A percentile compares a stretch with the other conserved stretches of the same genome.
Evolutionary conservation across 192 early-diverging fungal genomes (phyloP).

Genomic region (Entrophospora sp.): DNA sequence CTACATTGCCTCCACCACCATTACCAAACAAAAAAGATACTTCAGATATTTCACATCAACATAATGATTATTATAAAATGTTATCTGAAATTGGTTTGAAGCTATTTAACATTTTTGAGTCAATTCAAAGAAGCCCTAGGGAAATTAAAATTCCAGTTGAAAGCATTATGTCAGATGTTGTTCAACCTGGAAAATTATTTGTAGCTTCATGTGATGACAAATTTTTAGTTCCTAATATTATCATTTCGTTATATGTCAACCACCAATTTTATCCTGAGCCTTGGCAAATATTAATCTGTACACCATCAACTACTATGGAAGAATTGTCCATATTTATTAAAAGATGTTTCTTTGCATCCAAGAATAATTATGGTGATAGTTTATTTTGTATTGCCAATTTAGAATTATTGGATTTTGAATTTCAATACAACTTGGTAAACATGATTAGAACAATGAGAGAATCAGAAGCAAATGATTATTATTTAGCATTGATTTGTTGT

Average conservation of each 20-base stretch:
- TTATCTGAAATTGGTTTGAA: background rate
- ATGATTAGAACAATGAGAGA: background rate
- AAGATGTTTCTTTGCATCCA: slow-evolving; percentile 12
- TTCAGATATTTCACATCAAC: background rate
- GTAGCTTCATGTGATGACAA: slow-evolving; percentile 20
- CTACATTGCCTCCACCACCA: background rate
- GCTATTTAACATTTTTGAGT: background rate
- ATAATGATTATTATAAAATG: background rate
- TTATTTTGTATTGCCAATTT: slow-evolving; percentile 17
- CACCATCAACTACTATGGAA: slow-evolving; percentile 15
- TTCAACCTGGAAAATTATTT: slow-evolving; percentile 12
- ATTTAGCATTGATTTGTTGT: slow-evolving; percentile 13
- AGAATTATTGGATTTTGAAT: slow-evolving; percentile 10
- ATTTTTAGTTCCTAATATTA: slow-evolving; percentile 17
- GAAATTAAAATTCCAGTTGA: background rate
- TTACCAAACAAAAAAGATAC: background rate
- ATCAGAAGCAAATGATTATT: background rate
- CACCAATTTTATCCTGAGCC: slow-evolving; percentile 14
- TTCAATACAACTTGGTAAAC: slow-evolving; percentile 12
- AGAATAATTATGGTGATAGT: background rate
- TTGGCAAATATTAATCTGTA: slow-evolving; percentile 21
- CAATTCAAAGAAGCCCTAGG: background rate
- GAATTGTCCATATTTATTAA: slow-evolving; percentile 10
- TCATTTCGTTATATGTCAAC: slow-evolving; percentile 18
- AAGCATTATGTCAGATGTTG: background rate